Conservation (phyloP, 352 stramenopile species). For the Phytophthora lateralis region DNA sequence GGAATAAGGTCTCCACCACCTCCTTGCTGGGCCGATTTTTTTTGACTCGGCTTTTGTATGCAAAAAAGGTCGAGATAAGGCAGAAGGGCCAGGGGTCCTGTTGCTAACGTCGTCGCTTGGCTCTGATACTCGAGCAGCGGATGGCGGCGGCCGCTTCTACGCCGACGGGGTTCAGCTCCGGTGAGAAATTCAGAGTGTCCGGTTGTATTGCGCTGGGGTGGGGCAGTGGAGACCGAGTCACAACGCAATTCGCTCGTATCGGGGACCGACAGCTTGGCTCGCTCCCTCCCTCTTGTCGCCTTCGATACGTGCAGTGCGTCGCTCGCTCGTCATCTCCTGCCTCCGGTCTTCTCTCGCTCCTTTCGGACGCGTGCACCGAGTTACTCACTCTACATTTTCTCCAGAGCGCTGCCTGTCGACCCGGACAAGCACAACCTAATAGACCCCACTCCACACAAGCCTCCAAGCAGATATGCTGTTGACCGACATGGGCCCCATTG, state of each 20-base stretch:
- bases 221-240: conserved; percentile 25
- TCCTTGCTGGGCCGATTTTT: conserved; percentile 10
- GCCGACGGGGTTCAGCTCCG: conserved; percentile 28
- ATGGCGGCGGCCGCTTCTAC: conserved; percentile 42
- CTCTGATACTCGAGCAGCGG: conserved; percentile 38
- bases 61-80: conserved; percentile 30
- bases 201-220: conserved; percentile 5
- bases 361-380: conserved; percentile 15
- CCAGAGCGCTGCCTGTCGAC: not conserved
- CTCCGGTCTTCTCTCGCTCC: conserved; percentile 22
- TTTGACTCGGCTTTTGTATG: conserved; percentile 33
- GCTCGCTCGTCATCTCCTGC: not conserved
- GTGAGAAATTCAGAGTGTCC: conserved; percentile 46
- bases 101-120: conserved; percentile 37
- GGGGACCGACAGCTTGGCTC: conserved; percentile 14
- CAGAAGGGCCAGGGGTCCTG: conserved; percentile 35
- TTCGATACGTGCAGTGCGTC: conserved; percentile 22
- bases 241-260: conserved; percentile 44
- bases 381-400: conserved; percentile 11
- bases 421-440: conserved; percentile 20
- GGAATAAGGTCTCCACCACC: conserved; percentile 35
- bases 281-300: not conserved
- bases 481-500: conserved; percentile 37
- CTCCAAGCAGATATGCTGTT: conserved; percentile 23
- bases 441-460: conserved; percentile 17